These are phyloP conservation scores for Funneliformis caledonium DNA, from an alignment of 371 early-diverging fungal species.

Conservation along the genomic window DNA sequence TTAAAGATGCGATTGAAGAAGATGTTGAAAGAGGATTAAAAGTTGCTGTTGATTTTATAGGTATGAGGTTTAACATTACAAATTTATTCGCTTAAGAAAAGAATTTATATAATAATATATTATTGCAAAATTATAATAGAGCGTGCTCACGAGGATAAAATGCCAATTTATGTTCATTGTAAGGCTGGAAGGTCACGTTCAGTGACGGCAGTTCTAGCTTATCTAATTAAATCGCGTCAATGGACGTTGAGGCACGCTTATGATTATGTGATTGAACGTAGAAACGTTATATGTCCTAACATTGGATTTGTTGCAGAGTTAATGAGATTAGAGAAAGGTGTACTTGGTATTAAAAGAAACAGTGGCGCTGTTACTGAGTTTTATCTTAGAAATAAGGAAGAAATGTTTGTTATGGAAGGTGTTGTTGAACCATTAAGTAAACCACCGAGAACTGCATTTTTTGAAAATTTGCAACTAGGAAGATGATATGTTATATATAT, in stretches of 20 bases:
- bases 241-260: constrained; percentile 79
- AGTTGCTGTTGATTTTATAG: constrained; percentile 65
- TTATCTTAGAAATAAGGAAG: neutral
- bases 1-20: constrained; percentile 67
- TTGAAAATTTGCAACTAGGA: neutral
- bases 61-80: constrained; percentile 46
- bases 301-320: constrained; percentile 84
- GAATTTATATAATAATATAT: neutral
- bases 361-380: constrained; percentile 40
- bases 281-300: constrained; percentile 82
- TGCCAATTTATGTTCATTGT: constrained; percentile 81
- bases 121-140: neutral
- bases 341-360: constrained; percentile 53
- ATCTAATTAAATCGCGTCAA: constrained; percentile 66
- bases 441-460: neutral
- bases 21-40: constrained; percentile 63
- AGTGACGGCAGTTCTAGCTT: constrained; percentile 78
- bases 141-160: constrained; percentile 35
- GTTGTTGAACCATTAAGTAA: neutral
- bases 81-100: no score
- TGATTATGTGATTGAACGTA: constrained; percentile 67
- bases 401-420: constrained; percentile 13
- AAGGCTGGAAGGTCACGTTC: constrained; percentile 88
- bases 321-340: constrained; percentile 71
- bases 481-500: neutral